phyloP scores from a whole-genome alignment of 345 rosid species.

The Geranium rotundifolium region DNA sequence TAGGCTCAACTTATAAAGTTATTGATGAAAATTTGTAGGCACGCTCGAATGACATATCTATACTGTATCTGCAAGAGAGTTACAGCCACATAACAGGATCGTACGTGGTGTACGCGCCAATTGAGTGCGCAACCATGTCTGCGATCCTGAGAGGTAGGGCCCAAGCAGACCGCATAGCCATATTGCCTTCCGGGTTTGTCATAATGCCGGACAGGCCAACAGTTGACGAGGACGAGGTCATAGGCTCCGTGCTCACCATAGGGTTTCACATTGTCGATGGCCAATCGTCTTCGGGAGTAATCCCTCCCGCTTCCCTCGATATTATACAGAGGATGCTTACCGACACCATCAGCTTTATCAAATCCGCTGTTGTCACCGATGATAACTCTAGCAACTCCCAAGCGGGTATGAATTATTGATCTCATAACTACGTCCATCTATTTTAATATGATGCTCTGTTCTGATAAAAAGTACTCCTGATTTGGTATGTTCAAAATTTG shows the following conservation, averaged over 20 bases:
- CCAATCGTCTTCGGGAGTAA: neutral
- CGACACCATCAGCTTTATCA: conserved; percentile 7
- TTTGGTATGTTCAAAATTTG: no score
- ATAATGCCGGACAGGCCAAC: conserved; percentile 22
- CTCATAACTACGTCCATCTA: neutral
- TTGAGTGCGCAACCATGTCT: conserved; percentile 15
- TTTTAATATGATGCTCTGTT: no score
- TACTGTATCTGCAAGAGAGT: conserved; percentile 28
- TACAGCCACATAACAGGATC: conserved; percentile 17
- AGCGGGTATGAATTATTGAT: neutral
- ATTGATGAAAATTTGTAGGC: conserved; percentile 8
- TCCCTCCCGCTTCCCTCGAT: conserved; percentile 9
- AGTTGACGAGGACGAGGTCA: neutral
- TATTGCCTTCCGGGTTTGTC: conserved; percentile 35
- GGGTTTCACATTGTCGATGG: conserved; percentile 19
- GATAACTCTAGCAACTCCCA: neutral
- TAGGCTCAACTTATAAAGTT: no score
- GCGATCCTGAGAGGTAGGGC: conserved; percentile 16
- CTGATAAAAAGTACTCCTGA: no score
- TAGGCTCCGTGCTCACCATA: conserved; percentile 25
- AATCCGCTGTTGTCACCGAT: neutral
- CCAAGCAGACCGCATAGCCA: conserved; percentile 12
- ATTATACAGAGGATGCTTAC: conserved; percentile 6
- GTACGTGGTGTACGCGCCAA: conserved; percentile 29
- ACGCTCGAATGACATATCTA: conserved; percentile 3